A percentile compares a stretch with the other conserved stretches of the same genome.
These are phyloP conservation scores for Russula vinacea DNA, from an alignment of 768 basidiomycete species.

Conservation along the genomic window DNA sequence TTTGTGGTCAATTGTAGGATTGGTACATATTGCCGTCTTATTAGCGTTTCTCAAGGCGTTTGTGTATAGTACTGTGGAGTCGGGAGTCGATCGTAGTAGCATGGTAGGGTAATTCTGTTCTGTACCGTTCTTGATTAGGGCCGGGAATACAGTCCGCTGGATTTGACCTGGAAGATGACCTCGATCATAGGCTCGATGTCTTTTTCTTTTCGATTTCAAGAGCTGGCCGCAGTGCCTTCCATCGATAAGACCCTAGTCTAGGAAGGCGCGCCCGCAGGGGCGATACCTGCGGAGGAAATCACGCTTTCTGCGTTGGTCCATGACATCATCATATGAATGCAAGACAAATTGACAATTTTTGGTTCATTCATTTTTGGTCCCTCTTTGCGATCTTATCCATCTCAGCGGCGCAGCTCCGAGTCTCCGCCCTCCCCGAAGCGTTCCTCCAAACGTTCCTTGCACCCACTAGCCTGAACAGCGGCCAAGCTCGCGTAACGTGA, in stretches of 20 bases:
- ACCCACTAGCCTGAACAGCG: not conserved
- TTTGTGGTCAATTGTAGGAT: too few relatives aligned
- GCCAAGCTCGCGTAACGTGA: slow-evolving; percentile 67
- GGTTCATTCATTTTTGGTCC: slow-evolving; percentile 22
- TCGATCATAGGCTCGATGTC: too few relatives aligned
- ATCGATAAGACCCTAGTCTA: not conserved
- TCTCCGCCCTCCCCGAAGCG: slow-evolving; percentile 59
- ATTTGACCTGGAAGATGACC: slow-evolving; percentile 56
- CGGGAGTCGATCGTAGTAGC: too few relatives aligned
- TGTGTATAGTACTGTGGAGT: too few relatives aligned
- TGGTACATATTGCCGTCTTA: too few relatives aligned
- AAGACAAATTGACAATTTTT: too few relatives aligned
- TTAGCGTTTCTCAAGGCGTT: too few relatives aligned
- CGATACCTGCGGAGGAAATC: slow-evolving; percentile 18
- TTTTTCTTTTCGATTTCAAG: slow-evolving; percentile 11
- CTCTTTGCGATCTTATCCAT: slow-evolving; percentile 4
- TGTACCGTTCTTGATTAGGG: too few relatives aligned
- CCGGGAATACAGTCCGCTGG: slow-evolving; percentile 48
- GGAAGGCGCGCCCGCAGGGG: not conserved
- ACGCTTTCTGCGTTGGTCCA: slow-evolving; percentile 36
- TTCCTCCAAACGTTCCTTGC: slow-evolving; percentile 59
- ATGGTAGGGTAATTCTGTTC: too few relatives aligned
- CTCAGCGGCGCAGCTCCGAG: slow-evolving; percentile 51
- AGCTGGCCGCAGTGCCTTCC: not conserved
- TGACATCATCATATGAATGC: too few relatives aligned